A percentile compares a stretch with the other conserved stretches of the same genome.
Evolutionary conservation across 176 grass and related monocot species (phyloP).

Genomic region (Oryza australiensis): DNA sequence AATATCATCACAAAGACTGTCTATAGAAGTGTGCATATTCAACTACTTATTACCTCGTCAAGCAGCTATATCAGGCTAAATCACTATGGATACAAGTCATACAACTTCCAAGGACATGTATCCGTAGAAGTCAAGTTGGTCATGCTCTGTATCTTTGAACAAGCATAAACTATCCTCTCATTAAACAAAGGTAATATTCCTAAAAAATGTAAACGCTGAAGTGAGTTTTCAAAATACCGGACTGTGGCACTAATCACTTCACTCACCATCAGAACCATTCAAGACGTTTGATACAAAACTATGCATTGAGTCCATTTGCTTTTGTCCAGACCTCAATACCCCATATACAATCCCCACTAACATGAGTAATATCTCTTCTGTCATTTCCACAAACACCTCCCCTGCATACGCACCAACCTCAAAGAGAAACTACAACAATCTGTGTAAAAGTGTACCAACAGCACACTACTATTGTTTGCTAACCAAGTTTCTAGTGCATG

Average conservation of each 20-base stretch:
- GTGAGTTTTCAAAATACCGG: too few species aligned
- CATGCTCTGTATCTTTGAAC: not conserved
- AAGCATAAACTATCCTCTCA: not conserved
- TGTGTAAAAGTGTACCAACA: too few species aligned
- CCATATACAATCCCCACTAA: not conserved
- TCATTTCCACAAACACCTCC: conserved; percentile 6
- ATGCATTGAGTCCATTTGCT: too few species aligned
- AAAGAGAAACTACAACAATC: too few species aligned
- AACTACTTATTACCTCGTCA: not conserved
- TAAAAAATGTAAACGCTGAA: not conserved
- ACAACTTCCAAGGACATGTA: not conserved
- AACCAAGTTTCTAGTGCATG: too few species aligned
- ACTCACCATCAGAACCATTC: not conserved
- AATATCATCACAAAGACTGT: not conserved
- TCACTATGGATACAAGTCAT: not conserved
- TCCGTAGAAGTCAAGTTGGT: not conserved
- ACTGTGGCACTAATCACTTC: too few species aligned
- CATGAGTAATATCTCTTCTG: too few species aligned
- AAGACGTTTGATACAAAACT: too few species aligned
- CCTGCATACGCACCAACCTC: not conserved
- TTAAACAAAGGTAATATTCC: not conserved
- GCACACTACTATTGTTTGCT: too few species aligned
- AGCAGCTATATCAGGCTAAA: not conserved
- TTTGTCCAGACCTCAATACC: not conserved
- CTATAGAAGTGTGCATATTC: not conserved